Conservation (phyloP, 805 yeast species). For the Starmerella etchellsii region DNA sequence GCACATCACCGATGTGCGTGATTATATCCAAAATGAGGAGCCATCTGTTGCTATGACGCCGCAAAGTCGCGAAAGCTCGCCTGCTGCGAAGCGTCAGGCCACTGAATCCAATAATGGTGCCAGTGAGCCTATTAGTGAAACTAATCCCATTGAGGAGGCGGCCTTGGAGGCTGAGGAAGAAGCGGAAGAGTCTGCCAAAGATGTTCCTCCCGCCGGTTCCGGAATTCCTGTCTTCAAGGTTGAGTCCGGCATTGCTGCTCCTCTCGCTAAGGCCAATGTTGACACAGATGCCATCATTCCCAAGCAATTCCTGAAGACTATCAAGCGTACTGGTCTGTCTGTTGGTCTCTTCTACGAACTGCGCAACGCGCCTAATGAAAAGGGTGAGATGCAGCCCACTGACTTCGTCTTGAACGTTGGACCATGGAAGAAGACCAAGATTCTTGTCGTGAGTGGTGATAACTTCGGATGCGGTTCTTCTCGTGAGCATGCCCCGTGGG, state of each 20-base stretch:
- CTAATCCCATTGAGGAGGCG: conserved; percentile 44
- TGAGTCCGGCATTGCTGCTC: conserved; percentile 81
- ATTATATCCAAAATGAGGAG: conserved; percentile 36
- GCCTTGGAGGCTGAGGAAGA: conserved; percentile 34
- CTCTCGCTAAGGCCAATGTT: conserved; percentile 84
- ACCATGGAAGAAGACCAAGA: conserved; percentile 69
- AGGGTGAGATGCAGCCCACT: conserved; percentile 57
- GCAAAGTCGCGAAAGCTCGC: conserved; percentile 17
- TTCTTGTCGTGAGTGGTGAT: conserved; percentile 85
- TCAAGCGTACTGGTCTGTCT: conserved; percentile 88
- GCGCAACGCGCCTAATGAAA: conserved; percentile 49
- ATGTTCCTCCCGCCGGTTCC: conserved; percentile 27
- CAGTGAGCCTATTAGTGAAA: conserved; percentile 40
- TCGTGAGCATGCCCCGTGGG: conserved; percentile 99
- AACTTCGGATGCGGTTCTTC: conserved; percentile 99
- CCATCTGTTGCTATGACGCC: conserved; percentile 28
- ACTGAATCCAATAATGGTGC: conserved; percentile 20
- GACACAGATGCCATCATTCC: conserved; percentile 99
- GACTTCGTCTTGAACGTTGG: conserved; percentile 80
- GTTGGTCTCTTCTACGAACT: conserved; percentile 85
- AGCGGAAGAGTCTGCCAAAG: conserved; percentile 20
- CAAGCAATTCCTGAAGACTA: conserved; percentile 93
- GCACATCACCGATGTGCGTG: conserved; percentile 80
- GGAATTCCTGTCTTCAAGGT: conserved; percentile 67
- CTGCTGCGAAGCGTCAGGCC: conserved; percentile 21